Percentiles rank a stretch among this genome's conserved stretches.
phyloP scores from a whole-genome alignment of 2,329 filamentous ascomycete species.

The Aplosporella prunicola region DNA sequence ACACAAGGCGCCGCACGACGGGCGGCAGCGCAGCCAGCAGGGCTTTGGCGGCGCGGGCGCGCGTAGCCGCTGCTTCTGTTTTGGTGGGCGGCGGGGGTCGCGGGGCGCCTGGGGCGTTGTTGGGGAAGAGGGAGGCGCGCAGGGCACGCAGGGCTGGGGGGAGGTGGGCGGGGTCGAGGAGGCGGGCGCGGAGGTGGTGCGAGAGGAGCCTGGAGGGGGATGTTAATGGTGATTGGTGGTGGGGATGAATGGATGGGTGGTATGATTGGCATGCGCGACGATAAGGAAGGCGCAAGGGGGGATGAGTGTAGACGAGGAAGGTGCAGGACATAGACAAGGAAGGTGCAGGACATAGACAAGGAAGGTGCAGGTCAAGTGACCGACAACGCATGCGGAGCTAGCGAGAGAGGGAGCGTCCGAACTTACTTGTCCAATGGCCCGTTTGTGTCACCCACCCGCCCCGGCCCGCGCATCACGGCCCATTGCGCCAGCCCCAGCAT shows the following conservation, averaged over 20 bases:
- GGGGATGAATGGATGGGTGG: background rate
- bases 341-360: too few species aligned
- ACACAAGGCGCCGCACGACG: slow-evolving; percentile 27
- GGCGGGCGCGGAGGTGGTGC: slow-evolving; percentile 31
- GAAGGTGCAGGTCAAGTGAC: slow-evolving; percentile 57
- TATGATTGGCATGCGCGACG: slow-evolving; percentile 4
- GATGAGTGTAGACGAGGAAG: too few species aligned
- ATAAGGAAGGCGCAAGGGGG: too few species aligned
- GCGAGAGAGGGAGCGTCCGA: slow-evolving; percentile 18
- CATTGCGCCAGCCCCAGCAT: slow-evolving; percentile 67
- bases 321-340: too few species aligned
- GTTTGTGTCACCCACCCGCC: slow-evolving; percentile 63
- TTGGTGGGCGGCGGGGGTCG: slow-evolving; percentile 52
- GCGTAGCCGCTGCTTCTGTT: slow-evolving; percentile 52
- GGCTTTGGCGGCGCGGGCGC: slow-evolving; percentile 56
- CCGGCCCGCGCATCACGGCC: slow-evolving; percentile 62
- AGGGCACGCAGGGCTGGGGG: slow-evolving; percentile 52
- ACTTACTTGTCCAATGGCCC: slow-evolving; percentile 86
- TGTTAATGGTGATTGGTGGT: slow-evolving; percentile 7
- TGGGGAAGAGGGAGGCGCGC: slow-evolving; percentile 75
- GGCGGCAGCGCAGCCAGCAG: slow-evolving; percentile 40
- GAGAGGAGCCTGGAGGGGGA: slow-evolving; percentile 35
- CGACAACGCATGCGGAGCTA: slow-evolving; percentile 45
- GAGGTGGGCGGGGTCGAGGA: slow-evolving; percentile 36
- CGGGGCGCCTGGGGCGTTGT: slow-evolving; percentile 55